A percentile compares a stretch with the other conserved stretches of the same genome.
Evolutionary conservation across 257 asterid genomes (phyloP).

Genomic region (Solanum dulcamara): DNA sequence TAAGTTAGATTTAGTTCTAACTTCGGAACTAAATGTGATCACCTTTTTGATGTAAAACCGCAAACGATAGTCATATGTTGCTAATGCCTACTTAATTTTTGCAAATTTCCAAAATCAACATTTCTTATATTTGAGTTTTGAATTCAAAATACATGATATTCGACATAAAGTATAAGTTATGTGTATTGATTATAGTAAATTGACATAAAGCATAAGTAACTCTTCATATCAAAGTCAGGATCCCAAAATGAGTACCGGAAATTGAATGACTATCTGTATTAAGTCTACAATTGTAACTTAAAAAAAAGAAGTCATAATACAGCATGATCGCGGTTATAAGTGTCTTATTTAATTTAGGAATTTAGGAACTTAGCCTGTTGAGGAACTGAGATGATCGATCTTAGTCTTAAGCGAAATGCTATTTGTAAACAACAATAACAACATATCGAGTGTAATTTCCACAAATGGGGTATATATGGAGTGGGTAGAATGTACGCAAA

Average conservation of each 20-base stretch:
- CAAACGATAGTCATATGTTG: too few species aligned
- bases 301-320: not conserved
- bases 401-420: not conserved
- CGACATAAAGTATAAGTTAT: too few species aligned
- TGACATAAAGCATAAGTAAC: not conserved
- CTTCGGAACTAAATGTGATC: not conserved
- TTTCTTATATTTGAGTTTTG: too few species aligned
- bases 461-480: not conserved
- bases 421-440: not conserved
- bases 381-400: not conserved
- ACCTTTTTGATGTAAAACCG: too few species aligned
- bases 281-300: not conserved
- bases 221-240: not conserved
- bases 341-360: not conserved
- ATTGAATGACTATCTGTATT: not conserved
- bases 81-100: not conserved
- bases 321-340: not conserved
- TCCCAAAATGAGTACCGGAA: not conserved
- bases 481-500: not conserved
- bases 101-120: too few species aligned
- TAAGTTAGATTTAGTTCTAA: not conserved
- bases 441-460: not conserved
- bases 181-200: not conserved
- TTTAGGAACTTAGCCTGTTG: not conserved
- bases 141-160: too few species aligned